Base-by-base conservation (phyloP, 768 basidiomycete species). In the Mycena rosella region DNA sequence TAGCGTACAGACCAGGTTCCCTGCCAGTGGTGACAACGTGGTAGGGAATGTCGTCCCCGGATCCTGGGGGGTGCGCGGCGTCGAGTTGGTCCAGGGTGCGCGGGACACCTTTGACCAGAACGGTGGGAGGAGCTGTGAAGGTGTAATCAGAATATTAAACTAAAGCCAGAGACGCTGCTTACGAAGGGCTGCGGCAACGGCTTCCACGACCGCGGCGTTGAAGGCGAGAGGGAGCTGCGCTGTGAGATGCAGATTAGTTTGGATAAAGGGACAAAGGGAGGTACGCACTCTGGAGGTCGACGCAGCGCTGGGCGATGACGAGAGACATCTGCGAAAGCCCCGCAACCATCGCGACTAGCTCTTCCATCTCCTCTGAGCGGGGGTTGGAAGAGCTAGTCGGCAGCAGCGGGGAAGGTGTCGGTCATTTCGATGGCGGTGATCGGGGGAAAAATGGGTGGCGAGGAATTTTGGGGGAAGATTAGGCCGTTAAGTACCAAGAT, bases 241-340 rank as follows among this genome's bases (percentile, higher is more conserved):
- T 52, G 20, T 15, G 30, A 20, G 14, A 49, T 14, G 8, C n/a
- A n/a, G n/a, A n/a, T n/a, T n/a, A 36, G 34, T 7, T 7, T 36
- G 15, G 15, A 36, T 8, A 36, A 8, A 15, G 34, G 34, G 15
- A 36, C 34, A 15, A 36, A 15, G 15, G 34, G 8, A 36, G 15
- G n/a, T 45, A 49, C 59, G 20, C 13, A 60, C 59, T 60, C 26
- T 60, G 59, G 18, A 60, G 7, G 11, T 60, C 59, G 9, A 60
- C 11, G 36, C 47, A 60, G 18, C 47, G 59, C 32, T 60, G 48
- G 22, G 59, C 47, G 32, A 60, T 36, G 2, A 47, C 59, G 9
- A 60, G 48, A 32, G 59, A 48, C 45, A 29, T 49, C 34, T 60
- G 59, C 15, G 59, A 24, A 9, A 60, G 59, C 22, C 20, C 34